A percentile compares a stretch with the other conserved stretches of the same genome.
phyloP scores from a whole-genome alignment of 2,329 filamentous ascomycete species.

The Colletotrichum gloeosporioides region DNA sequence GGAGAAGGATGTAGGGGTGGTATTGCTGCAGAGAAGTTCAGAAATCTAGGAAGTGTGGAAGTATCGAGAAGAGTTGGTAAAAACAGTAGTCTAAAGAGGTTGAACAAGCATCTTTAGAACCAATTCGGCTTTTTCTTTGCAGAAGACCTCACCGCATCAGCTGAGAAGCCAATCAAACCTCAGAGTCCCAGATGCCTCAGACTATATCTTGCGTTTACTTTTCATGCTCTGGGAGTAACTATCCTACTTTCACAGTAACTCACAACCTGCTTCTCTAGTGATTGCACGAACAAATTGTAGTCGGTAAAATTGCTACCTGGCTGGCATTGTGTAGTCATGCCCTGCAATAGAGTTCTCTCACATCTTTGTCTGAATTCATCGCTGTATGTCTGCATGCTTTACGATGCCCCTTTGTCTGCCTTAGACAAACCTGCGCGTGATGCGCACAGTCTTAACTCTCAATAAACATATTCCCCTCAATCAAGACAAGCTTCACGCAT shows the following conservation, averaged over 20 bases:
- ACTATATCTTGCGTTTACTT: not conserved
- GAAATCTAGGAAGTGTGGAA: not conserved
- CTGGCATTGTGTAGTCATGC: not conserved
- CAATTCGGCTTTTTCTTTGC: not conserved
- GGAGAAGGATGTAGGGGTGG: not conserved
- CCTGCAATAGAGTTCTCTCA: not conserved
- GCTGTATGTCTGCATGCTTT: not conserved
- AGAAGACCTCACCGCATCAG: not conserved
- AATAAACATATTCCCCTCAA: no score
- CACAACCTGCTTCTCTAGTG: not conserved
- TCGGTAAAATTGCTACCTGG: not conserved
- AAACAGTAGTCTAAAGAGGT: not conserved
- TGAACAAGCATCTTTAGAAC: not conserved
- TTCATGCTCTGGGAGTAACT: not conserved
- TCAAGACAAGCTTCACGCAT: not conserved
- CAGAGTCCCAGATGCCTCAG: not conserved
- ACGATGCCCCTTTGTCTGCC: not conserved
- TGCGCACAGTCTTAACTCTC: no score
- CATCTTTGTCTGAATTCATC: not conserved
- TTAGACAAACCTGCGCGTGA: no score
- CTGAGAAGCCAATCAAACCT: not conserved
- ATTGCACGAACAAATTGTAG: not conserved
- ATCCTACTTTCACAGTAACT: not conserved
- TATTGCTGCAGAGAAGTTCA: not conserved
- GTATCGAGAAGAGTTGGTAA: not conserved